Base-by-base conservation (phyloP, 495 filamentous ascomycete species). In the Penicillium angulare region DNA sequence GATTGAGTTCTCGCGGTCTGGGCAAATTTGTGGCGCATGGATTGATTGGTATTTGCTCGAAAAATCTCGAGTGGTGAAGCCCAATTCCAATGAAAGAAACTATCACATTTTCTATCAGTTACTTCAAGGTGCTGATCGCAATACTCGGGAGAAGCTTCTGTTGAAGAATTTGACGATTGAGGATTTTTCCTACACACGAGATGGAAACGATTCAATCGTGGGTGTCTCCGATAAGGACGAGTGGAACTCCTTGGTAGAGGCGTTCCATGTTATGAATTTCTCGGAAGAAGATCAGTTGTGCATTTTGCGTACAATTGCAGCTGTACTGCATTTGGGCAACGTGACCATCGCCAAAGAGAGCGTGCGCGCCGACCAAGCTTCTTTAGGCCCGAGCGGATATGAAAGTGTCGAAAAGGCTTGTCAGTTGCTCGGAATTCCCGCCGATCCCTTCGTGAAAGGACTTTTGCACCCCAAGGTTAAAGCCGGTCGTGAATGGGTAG, bases 81-180 rank as follows among this genome's bases (percentile, higher is more conserved):
- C 96, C 23, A 95, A 90, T 61, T 56, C 82, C 2, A 85, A 87
- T 39, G 95, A 99, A 64, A 80, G 95, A 20, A 99, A 96, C 57
- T 99, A 99, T 63, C 95, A 99, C 65, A 78, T 99, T 22, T 99
- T 99, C 67, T 99, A 99, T 63, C 95, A 99, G 67, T 78, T 99
- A 10, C 69, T 99, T 2, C 85, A 85, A 47, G 95, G 95, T 26
- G 90, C 92, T 1, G 86, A 91, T 55, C 64, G 68, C 3, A 72
- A 74, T 29, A 81, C 90, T 72, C 89, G 84, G 45, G 82, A 85
- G 22, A 84, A 88, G 16, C 85, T 97, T 34, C 71, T 95, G 2
- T 67, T 99, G 0, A 77, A 84, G 26, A 81, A 81, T 35, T 67
- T 88, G 26, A 83, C 85, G 35, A 83, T 92, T 0, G 84, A 90